Conservation (phyloP, 176 grass and related monocot species). For the Phoenix roebelenii region DNA sequence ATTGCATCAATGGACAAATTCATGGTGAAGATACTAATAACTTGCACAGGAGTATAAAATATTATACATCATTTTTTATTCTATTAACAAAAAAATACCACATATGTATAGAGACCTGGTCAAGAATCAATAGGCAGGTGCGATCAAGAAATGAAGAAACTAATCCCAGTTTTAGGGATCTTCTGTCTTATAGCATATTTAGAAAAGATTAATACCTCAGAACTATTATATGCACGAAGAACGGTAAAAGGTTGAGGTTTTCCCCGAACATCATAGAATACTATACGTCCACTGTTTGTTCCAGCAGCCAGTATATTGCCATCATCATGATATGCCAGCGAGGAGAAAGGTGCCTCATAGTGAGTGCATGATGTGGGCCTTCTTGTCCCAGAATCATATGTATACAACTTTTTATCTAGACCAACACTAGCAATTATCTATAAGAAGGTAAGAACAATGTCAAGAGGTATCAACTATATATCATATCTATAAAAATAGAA, state of each 20-base stretch:
- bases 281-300: slow-evolving; percentile 78
- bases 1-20: no score
- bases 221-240: slow-evolving; percentile 83
- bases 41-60: no score
- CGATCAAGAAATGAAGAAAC: no score
- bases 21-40: no score
- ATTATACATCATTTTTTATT: no score
- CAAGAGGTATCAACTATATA: slow-evolving; percentile 7
- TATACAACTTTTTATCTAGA: slow-evolving; percentile 91
- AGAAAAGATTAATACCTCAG: slow-evolving; percentile 47
- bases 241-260: slow-evolving; percentile 83
- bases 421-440: slow-evolving; percentile 87
- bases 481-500: no score
- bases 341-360: slow-evolving; percentile 83
- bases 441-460: slow-evolving; percentile 19
- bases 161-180: no score
- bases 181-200: no score
- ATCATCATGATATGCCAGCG: slow-evolving; percentile 83
- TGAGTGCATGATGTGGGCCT: slow-evolving; percentile 62
- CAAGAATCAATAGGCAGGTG: no score
- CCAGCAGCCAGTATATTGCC: slow-evolving; percentile 84
- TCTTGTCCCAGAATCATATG: slow-evolving; percentile 61
- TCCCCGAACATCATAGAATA: slow-evolving; percentile 93
- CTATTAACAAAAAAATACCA: no score
- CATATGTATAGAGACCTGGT: no score